Percentiles rank a stretch among this genome's conserved stretches.
Conservation (phyloP, 1,284 basidiomycete species). For the Caloboletus firmus region DNA sequence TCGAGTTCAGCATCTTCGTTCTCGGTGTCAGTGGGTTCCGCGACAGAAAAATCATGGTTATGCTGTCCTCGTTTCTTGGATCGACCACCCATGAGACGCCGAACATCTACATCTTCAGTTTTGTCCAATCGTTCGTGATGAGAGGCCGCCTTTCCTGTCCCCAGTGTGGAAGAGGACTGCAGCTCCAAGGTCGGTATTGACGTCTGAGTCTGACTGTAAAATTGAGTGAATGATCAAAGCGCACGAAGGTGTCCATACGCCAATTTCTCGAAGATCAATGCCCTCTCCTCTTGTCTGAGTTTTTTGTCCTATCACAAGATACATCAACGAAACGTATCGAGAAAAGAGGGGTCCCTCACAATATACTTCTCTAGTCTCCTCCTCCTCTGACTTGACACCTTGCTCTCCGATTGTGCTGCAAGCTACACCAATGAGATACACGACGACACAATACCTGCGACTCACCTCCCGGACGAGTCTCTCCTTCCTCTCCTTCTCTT, state of each 20-base stretch:
- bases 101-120: constrained; percentile 59
- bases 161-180: constrained; percentile 77
- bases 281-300: constrained; percentile 79
- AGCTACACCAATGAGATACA: constrained; percentile 38
- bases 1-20: constrained; percentile 35
- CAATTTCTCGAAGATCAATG: constrained; percentile 71
- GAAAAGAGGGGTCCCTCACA: constrained; percentile 41
- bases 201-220: constrained; percentile 69
- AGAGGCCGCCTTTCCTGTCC: constrained; percentile 63
- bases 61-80: constrained; percentile 48
- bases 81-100: constrained; percentile 50
- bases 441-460: background rate
- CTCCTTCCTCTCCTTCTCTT: constrained; percentile 58
- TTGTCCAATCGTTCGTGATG: constrained; percentile 59
- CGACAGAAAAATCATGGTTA: constrained; percentile 37
- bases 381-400: constrained; percentile 77
- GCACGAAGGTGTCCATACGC: constrained; percentile 48
- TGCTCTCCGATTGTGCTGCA: constrained; percentile 61
- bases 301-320: constrained; percentile 68
- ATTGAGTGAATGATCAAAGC: constrained; percentile 15
- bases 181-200: constrained; percentile 58
- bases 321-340: background rate
- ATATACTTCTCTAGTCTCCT: constrained; percentile 84
- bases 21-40: constrained; percentile 35
- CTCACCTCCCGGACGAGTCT: constrained; percentile 64